These are phyloP conservation scores for Ascochyta viciae-villosae DNA, from an alignment of 2,329 filamentous ascomycete species.

Conservation along the genomic window DNA sequence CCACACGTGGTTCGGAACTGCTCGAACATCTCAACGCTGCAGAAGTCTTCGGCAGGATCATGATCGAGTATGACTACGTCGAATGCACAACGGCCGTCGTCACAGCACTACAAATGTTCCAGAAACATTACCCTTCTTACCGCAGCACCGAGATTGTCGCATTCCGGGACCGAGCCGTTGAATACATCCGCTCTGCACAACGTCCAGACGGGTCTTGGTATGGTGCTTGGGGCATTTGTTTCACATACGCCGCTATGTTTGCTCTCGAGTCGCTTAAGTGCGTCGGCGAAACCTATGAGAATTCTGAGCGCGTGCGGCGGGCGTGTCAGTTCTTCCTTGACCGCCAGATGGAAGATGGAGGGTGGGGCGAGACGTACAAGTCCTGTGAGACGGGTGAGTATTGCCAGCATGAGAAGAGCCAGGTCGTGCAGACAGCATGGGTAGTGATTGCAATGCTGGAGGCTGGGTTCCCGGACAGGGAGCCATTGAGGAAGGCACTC, in stretches of 20 bases:
- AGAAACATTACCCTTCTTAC: conserved; percentile 81
- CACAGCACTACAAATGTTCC: conserved; percentile 84
- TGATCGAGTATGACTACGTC: conserved; percentile 98
- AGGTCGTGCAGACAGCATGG: conserved; percentile 96
- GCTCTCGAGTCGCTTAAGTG: conserved; percentile 84
- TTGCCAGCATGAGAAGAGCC: conserved; percentile 77
- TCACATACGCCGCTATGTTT: conserved; percentile 97
- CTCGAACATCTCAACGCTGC: conserved; percentile 92
- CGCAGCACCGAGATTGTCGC: conserved; percentile 74
- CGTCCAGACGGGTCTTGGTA: conserved; percentile 92
- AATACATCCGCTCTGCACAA: conserved; percentile 84
- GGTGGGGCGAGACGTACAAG: conserved; percentile 95
- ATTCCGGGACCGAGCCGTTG: conserved; percentile 76
- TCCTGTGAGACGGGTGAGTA: conserved; percentile 81
- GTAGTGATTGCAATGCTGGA: conserved; percentile 82
- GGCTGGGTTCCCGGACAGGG: conserved; percentile 78
- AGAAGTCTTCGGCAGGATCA: conserved; percentile 95
- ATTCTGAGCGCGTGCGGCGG: conserved; percentile 71
- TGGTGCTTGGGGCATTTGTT: conserved; percentile 97
- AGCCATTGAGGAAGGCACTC: conserved; percentile 75
- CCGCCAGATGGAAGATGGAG: conserved; percentile 86
- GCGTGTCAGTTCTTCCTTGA: conserved; percentile 87
- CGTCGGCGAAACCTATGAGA: conserved; percentile 81
- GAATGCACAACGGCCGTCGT: conserved; percentile 97
- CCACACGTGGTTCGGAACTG: conserved; percentile 75